Evolutionary conservation across 1,139 yeast species (phyloP).

Genomic region (Taphrina pruni): DNA sequence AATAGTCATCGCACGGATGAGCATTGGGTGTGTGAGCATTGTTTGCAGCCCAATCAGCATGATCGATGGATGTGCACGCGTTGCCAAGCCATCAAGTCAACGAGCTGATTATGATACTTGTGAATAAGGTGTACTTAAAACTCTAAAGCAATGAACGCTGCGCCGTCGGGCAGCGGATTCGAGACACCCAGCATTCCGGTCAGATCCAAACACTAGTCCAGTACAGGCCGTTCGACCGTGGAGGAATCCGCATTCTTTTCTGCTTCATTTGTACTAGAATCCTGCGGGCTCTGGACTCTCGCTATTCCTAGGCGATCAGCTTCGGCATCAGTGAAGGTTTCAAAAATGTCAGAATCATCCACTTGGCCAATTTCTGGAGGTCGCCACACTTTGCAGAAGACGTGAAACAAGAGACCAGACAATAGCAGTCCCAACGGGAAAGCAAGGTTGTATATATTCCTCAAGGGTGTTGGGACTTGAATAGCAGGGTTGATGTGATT

Average conservation of each 20-base stretch:
- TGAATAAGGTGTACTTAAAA: too few species aligned
- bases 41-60: conserved; percentile 10
- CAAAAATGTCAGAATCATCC: conserved; percentile 55
- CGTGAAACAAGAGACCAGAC: conserved; percentile 54
- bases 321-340: conserved; percentile 49
- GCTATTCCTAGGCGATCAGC: conserved; percentile 44
- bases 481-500: conserved; percentile 19
- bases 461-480: conserved; percentile 10
- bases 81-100: conserved; percentile 28
- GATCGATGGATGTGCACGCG: conserved; percentile 33
- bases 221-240: not conserved
- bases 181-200: too few species aligned
- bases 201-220: too few species aligned
- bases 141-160: too few species aligned
- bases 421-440: conserved; percentile 52
- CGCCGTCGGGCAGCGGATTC: too few species aligned
- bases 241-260: not conserved
- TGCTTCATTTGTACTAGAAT: not conserved
- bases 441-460: conserved; percentile 26
- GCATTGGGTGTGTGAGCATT: conserved; percentile 29
- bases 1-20: not conserved
- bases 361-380: conserved; percentile 51
- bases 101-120: conserved; percentile 3
- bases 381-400: conserved; percentile 54
- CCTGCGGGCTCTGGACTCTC: not conserved